These are phyloP conservation scores for Gossypioides kirkii DNA, from an alignment of 345 rosid species.

Conservation along the genomic window DNA sequence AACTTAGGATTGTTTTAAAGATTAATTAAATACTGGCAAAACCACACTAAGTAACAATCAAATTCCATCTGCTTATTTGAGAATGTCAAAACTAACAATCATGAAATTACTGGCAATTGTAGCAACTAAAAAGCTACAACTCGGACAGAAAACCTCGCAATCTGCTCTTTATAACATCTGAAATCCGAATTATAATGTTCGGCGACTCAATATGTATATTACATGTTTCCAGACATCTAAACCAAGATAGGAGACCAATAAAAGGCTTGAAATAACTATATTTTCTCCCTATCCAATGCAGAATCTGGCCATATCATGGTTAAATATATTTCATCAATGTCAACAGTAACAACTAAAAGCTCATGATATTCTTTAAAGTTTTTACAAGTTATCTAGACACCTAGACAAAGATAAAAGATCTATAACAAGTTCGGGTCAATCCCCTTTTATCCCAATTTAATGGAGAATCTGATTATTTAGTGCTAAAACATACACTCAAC, in stretches of 20 bases:
- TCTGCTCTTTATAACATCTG: not conserved
- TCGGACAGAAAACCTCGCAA: not conserved
- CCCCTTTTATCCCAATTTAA: not conserved
- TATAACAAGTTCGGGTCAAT: not conserved
- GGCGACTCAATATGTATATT: not conserved
- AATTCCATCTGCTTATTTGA: not conserved
- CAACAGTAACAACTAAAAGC: not conserved
- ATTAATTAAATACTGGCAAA: not conserved
- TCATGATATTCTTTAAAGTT: not conserved
- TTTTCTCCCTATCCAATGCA: not conserved
- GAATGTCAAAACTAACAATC: not conserved
- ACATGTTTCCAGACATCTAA: constrained; percentile 3
- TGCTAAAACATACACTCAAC: not conserved
- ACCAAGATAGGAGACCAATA: not conserved
- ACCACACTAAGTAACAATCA: not conserved
- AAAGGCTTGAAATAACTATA: not conserved
- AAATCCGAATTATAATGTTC: not conserved
- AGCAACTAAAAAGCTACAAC: not conserved
- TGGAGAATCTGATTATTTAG: not conserved
- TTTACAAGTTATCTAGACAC: not conserved
- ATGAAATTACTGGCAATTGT: not conserved
- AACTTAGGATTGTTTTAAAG: not conserved
- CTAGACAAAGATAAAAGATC: not conserved
- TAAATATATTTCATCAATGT: not conserved
- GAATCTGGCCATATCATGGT: not conserved